Base-by-base conservation (phyloP, 2,329 filamentous ascomycete species). In the Colletotrichum camelliae region DNA sequence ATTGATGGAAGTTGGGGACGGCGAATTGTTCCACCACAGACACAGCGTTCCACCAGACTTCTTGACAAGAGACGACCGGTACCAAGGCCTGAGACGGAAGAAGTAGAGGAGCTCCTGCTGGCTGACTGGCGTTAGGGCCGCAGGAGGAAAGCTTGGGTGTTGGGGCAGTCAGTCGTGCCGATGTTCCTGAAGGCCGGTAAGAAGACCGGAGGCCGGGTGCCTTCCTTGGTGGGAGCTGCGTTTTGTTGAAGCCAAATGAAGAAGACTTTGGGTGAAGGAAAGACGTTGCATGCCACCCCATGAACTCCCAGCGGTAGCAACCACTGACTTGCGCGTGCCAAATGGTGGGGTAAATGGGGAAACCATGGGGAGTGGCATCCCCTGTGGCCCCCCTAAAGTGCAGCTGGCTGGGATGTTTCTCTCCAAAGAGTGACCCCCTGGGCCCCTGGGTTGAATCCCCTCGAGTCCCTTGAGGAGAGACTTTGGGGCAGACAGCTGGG, bases 11-110 rank as follows among this genome's bases (percentile, higher is more conserved):
- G 66, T 76, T 66, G 66, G 67, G 72, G 64, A 71, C 60, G 77
- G 67, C 29, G 69, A 78, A 76, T 78, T 78, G 75, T 78, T 78
- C 77, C 77, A 78, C 77, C 77, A 78, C 71, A 78, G 77, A 77
- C 55, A 62, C 75, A 37, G 75, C 66, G 75, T 72, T 77, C 71
- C 72, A 78, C 67, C 57, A 48, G 58, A 65, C 64, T 60, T 52
- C 58, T 75, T 61, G 77, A 72, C 75, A 70, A 72, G 66, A 77
- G 57, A 39, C 43, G 5, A 52, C 43, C 21, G 43, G 43, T 52
- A 52, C 43, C 74, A 71, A 72, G 52, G 33, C 24, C 55, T 72
- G 29, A 69, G 61, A 67, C 24, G 70, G 70, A 72, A 52, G 43
- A 52, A 21, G n/a, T 21, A 39, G 48, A 65, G 58, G 67, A 70